These are phyloP conservation scores for Leucoagaricus sp. DNA, from an alignment of 1,284 basidiomycete genomes.

Conservation along the genomic window DNA sequence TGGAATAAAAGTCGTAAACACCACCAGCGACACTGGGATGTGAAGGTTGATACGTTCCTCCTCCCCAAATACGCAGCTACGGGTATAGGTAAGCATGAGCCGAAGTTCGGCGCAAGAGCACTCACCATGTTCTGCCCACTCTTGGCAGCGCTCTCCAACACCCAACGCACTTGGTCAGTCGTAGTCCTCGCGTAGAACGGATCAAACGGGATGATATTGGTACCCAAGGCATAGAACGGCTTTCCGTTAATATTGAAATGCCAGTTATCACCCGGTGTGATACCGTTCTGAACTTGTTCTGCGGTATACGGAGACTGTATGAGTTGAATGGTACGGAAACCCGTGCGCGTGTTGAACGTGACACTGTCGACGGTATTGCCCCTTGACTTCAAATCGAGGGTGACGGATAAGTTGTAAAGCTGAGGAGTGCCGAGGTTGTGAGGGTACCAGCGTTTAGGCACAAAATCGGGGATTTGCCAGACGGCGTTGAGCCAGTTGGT, in stretches of 20 bases:
- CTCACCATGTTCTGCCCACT: conserved; percentile 61
- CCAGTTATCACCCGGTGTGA: conserved; percentile 61
- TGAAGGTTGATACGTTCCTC: conserved; percentile 53
- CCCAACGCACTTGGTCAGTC: conserved; percentile 53
- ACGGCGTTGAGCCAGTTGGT: conserved; percentile 42
- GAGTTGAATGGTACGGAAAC: conserved; percentile 59
- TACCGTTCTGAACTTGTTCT: conserved; percentile 47
- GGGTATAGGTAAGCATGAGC: not conserved
- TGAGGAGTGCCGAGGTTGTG: conserved; percentile 55
- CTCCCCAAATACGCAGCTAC: conserved; percentile 61
- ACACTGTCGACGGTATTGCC: conserved; percentile 19
- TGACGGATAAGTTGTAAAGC: conserved; percentile 50
- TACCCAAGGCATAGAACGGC: conserved; percentile 55
- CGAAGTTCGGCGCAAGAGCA: no score
- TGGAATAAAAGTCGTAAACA: conserved; percentile 56
- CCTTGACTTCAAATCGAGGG: conserved; percentile 21
- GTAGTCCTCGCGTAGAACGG: conserved; percentile 56
- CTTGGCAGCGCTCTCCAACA: conserved; percentile 53
- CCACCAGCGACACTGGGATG: conserved; percentile 42
- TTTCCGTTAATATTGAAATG: conserved; percentile 60
- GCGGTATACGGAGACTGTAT: conserved; percentile 49
- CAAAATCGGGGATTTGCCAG: conserved; percentile 47
- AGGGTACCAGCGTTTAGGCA: conserved; percentile 56
- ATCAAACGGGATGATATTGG: conserved; percentile 62
- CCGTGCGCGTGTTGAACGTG: conserved; percentile 44